phyloP scores from a whole-genome alignment of 139 green algal genomes.

The Chlamydomonas incerta region DNA sequence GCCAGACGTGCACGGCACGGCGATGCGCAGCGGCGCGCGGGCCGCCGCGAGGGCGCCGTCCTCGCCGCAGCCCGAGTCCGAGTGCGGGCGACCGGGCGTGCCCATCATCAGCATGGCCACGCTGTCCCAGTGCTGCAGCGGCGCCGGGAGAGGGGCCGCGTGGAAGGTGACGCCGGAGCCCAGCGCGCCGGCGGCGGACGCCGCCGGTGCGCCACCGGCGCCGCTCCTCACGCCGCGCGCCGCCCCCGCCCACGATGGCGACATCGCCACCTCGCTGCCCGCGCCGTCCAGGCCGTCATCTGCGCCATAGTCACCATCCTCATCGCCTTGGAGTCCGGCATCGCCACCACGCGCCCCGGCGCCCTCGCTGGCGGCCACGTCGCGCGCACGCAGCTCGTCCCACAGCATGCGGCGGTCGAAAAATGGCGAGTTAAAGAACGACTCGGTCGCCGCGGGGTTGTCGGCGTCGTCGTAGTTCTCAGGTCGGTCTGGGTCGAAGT shows the following conservation, averaged over 20 bases:
- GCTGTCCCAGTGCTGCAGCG: too few species aligned
- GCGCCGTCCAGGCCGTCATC: not conserved
- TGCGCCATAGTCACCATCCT: too few species aligned
- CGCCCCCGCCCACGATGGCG: not conserved
- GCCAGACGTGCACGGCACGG: too few species aligned
- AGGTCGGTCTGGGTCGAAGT: not conserved
- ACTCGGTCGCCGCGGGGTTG: not conserved
- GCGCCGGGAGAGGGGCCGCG: too few species aligned
- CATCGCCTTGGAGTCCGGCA: not conserved
- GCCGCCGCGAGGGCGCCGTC: too few species aligned
- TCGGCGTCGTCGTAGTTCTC: conserved; percentile 21
- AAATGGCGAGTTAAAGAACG: conserved; percentile 30
- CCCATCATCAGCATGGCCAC: not conserved
- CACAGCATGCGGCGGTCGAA: conserved; percentile 17
- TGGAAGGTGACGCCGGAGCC: too few species aligned
- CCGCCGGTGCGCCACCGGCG: too few species aligned
- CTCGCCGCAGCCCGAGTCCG: too few species aligned
- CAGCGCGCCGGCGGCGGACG: too few species aligned
- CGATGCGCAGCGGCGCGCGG: too few species aligned
- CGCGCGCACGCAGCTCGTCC: not conserved
- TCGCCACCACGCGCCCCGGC: not conserved
- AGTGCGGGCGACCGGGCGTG: too few species aligned
- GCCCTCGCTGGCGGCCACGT: not conserved
- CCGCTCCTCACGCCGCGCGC: too few species aligned
- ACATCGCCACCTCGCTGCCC: not conserved